These are phyloP conservation scores for Rutstroemia sp. DNA, from an alignment of 2,329 filamentous ascomycete genomes.

Conservation along the genomic window DNA sequence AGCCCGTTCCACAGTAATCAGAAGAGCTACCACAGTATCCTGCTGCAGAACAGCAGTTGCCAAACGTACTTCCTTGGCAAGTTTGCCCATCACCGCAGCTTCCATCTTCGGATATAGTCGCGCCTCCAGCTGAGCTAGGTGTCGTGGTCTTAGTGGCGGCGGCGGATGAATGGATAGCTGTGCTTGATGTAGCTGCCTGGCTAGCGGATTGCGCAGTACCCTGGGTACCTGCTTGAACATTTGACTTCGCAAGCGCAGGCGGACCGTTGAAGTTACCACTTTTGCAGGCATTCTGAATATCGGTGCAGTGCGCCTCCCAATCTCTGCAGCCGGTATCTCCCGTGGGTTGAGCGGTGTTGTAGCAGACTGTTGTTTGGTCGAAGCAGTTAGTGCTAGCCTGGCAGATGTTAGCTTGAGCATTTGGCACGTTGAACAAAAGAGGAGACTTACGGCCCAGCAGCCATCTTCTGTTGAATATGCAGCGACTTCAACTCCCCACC, in stretches of 20 bases:
- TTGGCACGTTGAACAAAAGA: neutral
- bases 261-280: slow-evolving; percentile 40
- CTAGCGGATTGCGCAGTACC: neutral
- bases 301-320: slow-evolving; percentile 56
- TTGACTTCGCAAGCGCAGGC: slow-evolving; percentile 15
- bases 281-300: slow-evolving; percentile 38
- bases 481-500: slow-evolving; percentile 58
- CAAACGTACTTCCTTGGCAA: slow-evolving; percentile 5
- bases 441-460: slow-evolving; percentile 47
- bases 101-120: neutral
- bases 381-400: slow-evolving; percentile 47
- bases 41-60: slow-evolving; percentile 2
- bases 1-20: neutral
- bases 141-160: too few species aligned
- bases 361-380: slow-evolving; percentile 53
- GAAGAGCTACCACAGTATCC: neutral
- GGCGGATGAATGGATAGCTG: neutral
- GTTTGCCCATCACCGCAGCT: slow-evolving; percentile 4
- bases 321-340: slow-evolving; percentile 51
- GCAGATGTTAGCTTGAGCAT: neutral
- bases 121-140: neutral
- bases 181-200: neutral
- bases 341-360: slow-evolving; percentile 47
- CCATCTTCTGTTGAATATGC: slow-evolving; percentile 45
- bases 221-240: neutral